Evolutionary conservation across 2,329 filamentous ascomycete species (phyloP), one percentile per base, ranked within the genome.

Genomic region (Aspergillus phoenicis): DNA sequence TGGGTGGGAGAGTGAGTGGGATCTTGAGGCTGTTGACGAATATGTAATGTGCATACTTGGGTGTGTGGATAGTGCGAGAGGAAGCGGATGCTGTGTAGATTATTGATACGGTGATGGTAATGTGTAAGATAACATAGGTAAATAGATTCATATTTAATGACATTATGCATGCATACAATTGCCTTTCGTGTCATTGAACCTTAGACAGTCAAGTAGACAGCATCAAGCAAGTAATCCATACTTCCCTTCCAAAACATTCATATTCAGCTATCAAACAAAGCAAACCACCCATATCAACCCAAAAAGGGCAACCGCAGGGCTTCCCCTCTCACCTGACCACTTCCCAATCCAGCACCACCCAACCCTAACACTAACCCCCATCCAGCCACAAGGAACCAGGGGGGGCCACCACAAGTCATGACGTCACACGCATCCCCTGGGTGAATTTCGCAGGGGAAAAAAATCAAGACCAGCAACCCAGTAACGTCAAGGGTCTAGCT

Each of bases 1-100:
- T 81, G 10, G 75, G 70, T 7, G 82, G 77, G 6, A 73, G 78
- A 61, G 64, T 75, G 24, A 70, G 61, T 47, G 79, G 78, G 10
- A 68, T 80, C 54, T 22, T 72, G 47, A 71, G 73, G 45, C 71
- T 81, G 49, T 62, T 79, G 66, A 62, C 64, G 20, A 79, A 79
- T 64, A 70, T 78, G 66, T 79, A 63, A 72, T 17, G 15, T 17
- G 6, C 26, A 28, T 7, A 28, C 26, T 8, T 22, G 2, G 26
- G 5, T 41, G 17, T 17, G 11, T n/a, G 17, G n/a, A 24, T 47
- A 20, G 24, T 11, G 11, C 30, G n/a, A 30, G 1, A 30, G 28
- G 28, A 1, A 30, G 11, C 5, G 4, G 5, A 20, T 26, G 3
- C 26, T 48, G 24, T 49, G 28, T 33, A 30, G 41, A 45, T 15